These are phyloP conservation scores for Termitomyces eurrhizus DNA, from an alignment of 768 basidiomycete genomes.

Conservation along the genomic window DNA sequence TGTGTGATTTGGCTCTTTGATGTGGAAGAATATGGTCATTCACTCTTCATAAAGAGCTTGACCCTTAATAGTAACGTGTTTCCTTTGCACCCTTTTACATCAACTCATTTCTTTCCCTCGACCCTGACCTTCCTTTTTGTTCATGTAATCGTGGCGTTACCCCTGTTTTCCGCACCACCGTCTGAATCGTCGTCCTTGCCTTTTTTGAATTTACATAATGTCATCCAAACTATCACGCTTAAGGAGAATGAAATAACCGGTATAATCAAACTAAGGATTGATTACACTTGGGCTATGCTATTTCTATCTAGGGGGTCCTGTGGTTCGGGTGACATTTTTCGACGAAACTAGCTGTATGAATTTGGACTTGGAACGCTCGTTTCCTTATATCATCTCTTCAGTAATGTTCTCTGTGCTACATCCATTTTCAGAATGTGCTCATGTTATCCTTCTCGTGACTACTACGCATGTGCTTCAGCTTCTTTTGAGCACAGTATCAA, in stretches of 20 bases:
- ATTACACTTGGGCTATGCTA: not conserved
- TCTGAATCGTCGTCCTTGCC: not conserved
- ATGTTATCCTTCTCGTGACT: too few relatives aligned
- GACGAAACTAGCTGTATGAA: conserved; percentile 1
- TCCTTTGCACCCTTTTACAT: not conserved
- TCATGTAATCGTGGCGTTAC: not conserved
- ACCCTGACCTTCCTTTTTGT: not conserved
- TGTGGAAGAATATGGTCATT: not conserved
- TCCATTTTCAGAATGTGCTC: not conserved
- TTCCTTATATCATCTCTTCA: not conserved
- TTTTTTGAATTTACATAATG: not conserved
- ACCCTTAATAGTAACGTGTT: not conserved
- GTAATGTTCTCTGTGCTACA: not conserved
- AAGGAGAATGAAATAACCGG: not conserved
- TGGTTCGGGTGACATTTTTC: not conserved
- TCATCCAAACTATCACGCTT: not conserved
- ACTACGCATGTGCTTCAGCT: not conserved
- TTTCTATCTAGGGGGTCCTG: not conserved
- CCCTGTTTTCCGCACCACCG: not conserved
- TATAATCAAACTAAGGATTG: too few relatives aligned
- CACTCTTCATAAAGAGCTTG: not conserved
- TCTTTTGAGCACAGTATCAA: not conserved
- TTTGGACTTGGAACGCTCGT: not conserved
- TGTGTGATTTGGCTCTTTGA: not conserved
- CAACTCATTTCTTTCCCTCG: not conserved